phyloP scores from a whole-genome alignment of 1,284 basidiomycete genomes.

The Leccinum angustisporum region DNA sequence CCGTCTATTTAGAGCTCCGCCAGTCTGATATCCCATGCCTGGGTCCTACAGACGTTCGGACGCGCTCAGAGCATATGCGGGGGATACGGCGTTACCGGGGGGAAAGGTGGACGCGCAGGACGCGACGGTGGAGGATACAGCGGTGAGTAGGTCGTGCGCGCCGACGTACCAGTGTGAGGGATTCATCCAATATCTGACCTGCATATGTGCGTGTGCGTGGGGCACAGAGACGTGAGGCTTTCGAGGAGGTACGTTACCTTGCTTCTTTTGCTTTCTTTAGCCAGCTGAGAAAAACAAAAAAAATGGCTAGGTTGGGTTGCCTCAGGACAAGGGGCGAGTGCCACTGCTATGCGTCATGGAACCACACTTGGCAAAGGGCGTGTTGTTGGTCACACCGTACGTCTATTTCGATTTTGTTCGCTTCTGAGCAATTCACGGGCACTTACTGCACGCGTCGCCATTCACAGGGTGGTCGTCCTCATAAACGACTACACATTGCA shows the following conservation, averaged over 20 bases:
- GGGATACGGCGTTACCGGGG: conserved; percentile 83
- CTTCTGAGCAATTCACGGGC: background rate
- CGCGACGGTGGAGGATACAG: conserved; percentile 70
- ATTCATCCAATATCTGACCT: background rate
- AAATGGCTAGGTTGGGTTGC: conserved; percentile 69
- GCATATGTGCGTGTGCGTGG: background rate
- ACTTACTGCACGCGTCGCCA: background rate
- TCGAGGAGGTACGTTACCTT: conserved; percentile 55
- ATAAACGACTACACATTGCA: conserved; percentile 70
- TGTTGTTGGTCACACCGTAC: conserved; percentile 78
- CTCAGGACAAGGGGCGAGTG: conserved; percentile 63
- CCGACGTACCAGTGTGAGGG: background rate
- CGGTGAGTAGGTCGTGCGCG: conserved; percentile 49
- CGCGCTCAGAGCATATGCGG: conserved; percentile 71
- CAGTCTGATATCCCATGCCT: background rate
- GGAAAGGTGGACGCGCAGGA: conserved; percentile 76
- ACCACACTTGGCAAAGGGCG: conserved; percentile 71
- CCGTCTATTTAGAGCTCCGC: background rate
- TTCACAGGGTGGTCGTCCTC: conserved; percentile 72
- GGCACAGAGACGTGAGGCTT: conserved; percentile 67
- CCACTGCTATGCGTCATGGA: conserved; percentile 75
- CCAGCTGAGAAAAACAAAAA: background rate
- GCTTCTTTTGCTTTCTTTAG: background rate
- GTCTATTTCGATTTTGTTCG: conserved; percentile 23
- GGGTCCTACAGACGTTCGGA: conserved; percentile 58